Evolutionary conservation across 2,329 filamentous ascomycete species (phyloP).

Genomic region (Immersiporthe knoxdaviesiana): DNA sequence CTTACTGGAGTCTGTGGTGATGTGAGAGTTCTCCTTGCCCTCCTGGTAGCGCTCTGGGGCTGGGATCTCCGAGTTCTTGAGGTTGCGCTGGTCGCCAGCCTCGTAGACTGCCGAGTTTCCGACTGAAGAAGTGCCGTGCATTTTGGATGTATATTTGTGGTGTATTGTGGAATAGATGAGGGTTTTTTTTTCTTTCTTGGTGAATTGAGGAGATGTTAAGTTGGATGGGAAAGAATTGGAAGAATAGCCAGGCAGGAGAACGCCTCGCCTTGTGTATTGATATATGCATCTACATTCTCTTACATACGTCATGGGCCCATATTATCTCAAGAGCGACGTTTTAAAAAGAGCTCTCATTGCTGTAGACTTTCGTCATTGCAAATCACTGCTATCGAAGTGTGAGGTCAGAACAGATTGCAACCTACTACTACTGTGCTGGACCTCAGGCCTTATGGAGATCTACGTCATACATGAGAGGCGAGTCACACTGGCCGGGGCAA

Average conservation of each 20-base stretch:
- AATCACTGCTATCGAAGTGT: conserved; percentile 19
- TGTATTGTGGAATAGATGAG: neutral
- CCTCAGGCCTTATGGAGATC: conserved; percentile 17
- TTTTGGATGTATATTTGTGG: conserved; percentile 30
- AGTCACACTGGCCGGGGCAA: neutral
- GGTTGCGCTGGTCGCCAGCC: conserved; percentile 74
- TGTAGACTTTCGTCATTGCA: conserved; percentile 24
- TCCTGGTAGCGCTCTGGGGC: conserved; percentile 68
- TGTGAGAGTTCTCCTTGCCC: conserved; percentile 71
- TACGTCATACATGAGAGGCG: conserved; percentile 24
- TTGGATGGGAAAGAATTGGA: neutral
- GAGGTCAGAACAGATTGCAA: conserved; percentile 16
- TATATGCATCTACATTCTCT: conserved; percentile 20
- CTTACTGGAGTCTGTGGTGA: conserved; percentile 72
- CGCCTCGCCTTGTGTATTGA: conserved; percentile 17
- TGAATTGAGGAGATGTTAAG: neutral
- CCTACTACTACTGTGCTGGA: conserved; percentile 11
- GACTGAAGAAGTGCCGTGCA: conserved; percentile 62
- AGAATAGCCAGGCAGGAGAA: neutral
- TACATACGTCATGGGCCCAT: conserved; percentile 24
- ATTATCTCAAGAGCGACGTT: neutral
- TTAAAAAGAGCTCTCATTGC: neutral
- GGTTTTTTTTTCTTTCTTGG: neutral
- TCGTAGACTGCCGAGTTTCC: conserved; percentile 71
- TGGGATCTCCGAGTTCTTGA: conserved; percentile 54